Conservation (phyloP, 106 monocot species). For the Allium fistulosum region DNA sequence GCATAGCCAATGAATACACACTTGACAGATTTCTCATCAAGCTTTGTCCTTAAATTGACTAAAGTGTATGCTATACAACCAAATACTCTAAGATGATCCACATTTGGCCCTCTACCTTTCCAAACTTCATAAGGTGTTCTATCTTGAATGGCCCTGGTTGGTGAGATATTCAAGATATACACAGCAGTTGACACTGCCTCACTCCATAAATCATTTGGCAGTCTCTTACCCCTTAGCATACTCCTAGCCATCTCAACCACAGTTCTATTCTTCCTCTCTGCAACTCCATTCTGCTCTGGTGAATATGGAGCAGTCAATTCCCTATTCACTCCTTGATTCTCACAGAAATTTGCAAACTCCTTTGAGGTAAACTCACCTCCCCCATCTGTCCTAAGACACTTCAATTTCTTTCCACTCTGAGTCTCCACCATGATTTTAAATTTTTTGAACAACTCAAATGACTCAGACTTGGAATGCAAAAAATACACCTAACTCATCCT, state of each 20-base stretch:
- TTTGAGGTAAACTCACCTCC: neutral
- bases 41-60: neutral
- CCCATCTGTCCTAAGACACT: neutral
- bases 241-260: neutral
- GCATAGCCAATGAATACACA: neutral
- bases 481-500: slow-evolving; percentile 2
- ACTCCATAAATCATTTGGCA: neutral
- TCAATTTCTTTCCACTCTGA: neutral
- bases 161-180: neutral
- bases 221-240: neutral
- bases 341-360: neutral
- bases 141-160: neutral
- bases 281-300: neutral
- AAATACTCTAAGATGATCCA: slow-evolving; percentile 1
- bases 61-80: neutral
- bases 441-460: neutral
- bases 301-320: neutral
- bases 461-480: neutral
- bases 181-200: neutral
- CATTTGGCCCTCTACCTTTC: neutral
- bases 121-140: neutral
- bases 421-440: neutral
- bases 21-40: no score
- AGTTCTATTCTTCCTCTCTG: neutral
- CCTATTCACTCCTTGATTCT: neutral